phyloP scores from a whole-genome alignment of 352 stramenopile genomes.

The Globisporangium middletonii region DNA sequence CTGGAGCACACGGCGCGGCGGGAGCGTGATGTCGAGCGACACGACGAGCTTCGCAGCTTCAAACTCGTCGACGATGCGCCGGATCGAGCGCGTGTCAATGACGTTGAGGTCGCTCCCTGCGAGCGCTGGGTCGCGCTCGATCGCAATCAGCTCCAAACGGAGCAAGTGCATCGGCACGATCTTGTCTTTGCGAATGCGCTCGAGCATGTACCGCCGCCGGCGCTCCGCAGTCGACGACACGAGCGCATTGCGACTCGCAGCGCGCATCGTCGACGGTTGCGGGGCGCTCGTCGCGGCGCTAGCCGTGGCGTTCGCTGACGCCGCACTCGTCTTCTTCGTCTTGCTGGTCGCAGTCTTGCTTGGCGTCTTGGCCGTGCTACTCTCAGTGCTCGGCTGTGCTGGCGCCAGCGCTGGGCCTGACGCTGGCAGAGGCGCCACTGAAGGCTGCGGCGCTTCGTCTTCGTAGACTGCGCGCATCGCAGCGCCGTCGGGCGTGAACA shows the following conservation, averaged over 20 bases:
- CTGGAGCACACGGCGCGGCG: constrained; percentile 59
- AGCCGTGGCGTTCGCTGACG: constrained; percentile 1
- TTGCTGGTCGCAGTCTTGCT: too few relatives aligned
- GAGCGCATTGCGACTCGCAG: constrained; percentile 42
- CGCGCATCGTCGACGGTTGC: constrained; percentile 56
- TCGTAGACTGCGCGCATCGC: neutral
- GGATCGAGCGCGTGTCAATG: constrained; percentile 66
- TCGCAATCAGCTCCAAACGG: constrained; percentile 39
- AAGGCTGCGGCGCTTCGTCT: neutral
- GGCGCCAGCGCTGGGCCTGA: neutral
- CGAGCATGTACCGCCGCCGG: constrained; percentile 46
- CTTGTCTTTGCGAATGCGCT: constrained; percentile 49
- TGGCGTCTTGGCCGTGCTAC: too few relatives aligned
- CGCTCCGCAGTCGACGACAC: constrained; percentile 49
- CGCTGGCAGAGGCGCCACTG: too few relatives aligned
- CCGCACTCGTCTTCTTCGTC: neutral
- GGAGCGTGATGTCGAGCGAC: constrained; percentile 63
- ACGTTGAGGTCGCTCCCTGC: constrained; percentile 22
- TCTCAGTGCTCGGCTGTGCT: neutral
- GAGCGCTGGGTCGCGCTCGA: constrained; percentile 28
- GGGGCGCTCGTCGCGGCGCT: neutral
- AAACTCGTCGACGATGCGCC: constrained; percentile 59
- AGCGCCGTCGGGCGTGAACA: constrained; percentile 43
- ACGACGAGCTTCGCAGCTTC: constrained; percentile 36
- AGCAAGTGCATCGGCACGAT: constrained; percentile 70